Conservation (phyloP, 768 basidiomycete genomes). For the Mycena latifolia region DNA sequence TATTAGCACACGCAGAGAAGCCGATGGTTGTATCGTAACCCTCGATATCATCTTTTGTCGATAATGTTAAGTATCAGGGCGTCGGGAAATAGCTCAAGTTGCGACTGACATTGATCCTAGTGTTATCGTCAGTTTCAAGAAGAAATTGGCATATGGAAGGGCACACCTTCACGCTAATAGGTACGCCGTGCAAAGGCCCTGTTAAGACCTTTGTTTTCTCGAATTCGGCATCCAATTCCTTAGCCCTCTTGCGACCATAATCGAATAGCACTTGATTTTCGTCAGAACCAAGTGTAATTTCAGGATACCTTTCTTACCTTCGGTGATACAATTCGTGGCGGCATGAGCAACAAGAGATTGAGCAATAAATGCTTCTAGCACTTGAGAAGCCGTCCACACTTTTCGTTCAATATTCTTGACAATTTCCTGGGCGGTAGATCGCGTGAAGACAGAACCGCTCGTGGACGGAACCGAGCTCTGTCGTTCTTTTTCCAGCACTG, state of each 20-base stretch:
- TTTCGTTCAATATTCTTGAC: constrained; percentile 39
- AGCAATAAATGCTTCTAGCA: constrained; percentile 59
- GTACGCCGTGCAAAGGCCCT: constrained; percentile 71
- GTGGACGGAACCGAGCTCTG: no score
- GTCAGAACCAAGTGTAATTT: background rate
- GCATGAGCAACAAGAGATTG: constrained; percentile 57
- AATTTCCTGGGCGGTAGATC: constrained; percentile 52
- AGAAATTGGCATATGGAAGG: constrained; percentile 38
- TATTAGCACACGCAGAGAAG: constrained; percentile 62
- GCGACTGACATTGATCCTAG: constrained; percentile 31
- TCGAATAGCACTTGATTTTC: constrained; percentile 61
- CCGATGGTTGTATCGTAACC: constrained; percentile 68
- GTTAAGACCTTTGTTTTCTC: constrained; percentile 51
- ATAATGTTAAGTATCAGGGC: background rate
- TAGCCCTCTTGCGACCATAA: constrained; percentile 59
- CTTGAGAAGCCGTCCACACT: constrained; percentile 46
- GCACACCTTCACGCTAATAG: constrained; percentile 67
- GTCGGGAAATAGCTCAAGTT: background rate
- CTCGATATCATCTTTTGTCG: constrained; percentile 53
- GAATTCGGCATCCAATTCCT: constrained; percentile 60
- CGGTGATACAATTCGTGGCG: constrained; percentile 67
- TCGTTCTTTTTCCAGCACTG: no score
- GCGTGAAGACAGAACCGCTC: no score
- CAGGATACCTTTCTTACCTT: no score
- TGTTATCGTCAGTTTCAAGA: background rate